Percentiles rank a stretch among this genome's conserved stretches.
These are phyloP conservation scores for Aegilops longissima DNA, from an alignment of 176 grass and related monocot genomes.

Conservation along the genomic window DNA sequence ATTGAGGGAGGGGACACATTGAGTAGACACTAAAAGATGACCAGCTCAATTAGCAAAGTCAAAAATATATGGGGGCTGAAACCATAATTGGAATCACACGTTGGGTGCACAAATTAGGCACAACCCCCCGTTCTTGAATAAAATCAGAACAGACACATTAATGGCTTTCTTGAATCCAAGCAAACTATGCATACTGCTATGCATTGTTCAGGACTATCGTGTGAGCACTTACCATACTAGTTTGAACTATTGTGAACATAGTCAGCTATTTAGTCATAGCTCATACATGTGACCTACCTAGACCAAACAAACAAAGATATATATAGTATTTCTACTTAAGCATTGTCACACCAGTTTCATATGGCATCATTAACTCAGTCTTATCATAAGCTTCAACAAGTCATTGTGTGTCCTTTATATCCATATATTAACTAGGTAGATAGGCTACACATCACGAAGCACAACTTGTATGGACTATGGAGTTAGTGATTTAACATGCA, in stretches of 20 bases:
- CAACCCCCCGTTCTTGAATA: too few relatives aligned
- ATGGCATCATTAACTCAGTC: too few relatives aligned
- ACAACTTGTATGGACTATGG: not conserved
- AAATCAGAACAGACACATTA: too few relatives aligned
- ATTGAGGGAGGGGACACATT: not conserved
- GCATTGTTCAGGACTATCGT: not conserved
- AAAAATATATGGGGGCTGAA: not conserved
- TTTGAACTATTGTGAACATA: not conserved
- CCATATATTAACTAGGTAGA: not conserved
- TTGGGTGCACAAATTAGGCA: not conserved
- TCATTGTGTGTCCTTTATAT: too few relatives aligned
- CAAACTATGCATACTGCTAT: too few relatives aligned
- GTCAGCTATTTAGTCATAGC: not conserved
- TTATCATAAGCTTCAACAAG: too few relatives aligned
- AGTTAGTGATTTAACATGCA: constrained; percentile 4
- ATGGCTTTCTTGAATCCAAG: too few relatives aligned
- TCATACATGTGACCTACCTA: not conserved
- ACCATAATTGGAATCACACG: not conserved
- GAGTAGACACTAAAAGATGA: not conserved
- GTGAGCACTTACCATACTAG: not conserved
- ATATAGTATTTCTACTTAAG: too few relatives aligned
- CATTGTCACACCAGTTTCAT: too few relatives aligned
- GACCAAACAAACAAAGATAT: not conserved
- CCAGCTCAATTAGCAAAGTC: not conserved
- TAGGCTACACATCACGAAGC: not conserved